Evolutionary conservation across 495 filamentous ascomycete species (phyloP).

Genomic region (Neurospora hispaniola): DNA sequence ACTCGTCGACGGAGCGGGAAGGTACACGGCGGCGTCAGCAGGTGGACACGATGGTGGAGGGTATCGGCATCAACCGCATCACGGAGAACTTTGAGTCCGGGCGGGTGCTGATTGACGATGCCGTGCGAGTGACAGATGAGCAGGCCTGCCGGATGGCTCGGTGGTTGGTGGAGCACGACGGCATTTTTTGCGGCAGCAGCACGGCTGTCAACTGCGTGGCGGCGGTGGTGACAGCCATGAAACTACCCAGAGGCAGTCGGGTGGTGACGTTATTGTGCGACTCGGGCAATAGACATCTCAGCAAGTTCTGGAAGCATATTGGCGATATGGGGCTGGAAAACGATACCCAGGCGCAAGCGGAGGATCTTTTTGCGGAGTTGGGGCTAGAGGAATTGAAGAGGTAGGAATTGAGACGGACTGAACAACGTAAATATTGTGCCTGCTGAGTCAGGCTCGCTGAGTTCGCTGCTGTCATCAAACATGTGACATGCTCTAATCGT

Average conservation of each 20-base stretch:
- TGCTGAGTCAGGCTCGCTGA: neutral
- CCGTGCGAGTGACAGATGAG: slow-evolving; percentile 79
- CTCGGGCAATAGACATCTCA: slow-evolving; percentile 80
- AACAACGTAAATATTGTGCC: neutral
- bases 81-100: slow-evolving; percentile 89
- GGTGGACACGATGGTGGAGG: slow-evolving; percentile 93
- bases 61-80: slow-evolving; percentile 86
- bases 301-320: slow-evolving; percentile 84
- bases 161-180: slow-evolving; percentile 93
- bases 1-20: slow-evolving; percentile 74
- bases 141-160: slow-evolving; percentile 89
- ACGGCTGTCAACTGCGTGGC: slow-evolving; percentile 95
- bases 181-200: slow-evolving; percentile 87
- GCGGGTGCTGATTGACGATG: slow-evolving; percentile 74
- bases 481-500: neutral
- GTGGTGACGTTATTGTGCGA: slow-evolving; percentile 93
- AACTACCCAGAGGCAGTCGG: slow-evolving; percentile 53
- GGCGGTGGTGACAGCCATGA: slow-evolving; percentile 66
- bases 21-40: slow-evolving; percentile 80
- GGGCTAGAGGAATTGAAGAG: slow-evolving; percentile 18
- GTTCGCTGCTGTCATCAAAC: neutral
- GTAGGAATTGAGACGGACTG: slow-evolving; percentile 1
- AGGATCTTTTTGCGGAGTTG: slow-evolving; percentile 26
- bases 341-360: slow-evolving; percentile 6
- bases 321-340: slow-evolving; percentile 55